Base-by-base conservation (phyloP, 441 rosid genomes). In the Erysimum pusillum region DNA sequence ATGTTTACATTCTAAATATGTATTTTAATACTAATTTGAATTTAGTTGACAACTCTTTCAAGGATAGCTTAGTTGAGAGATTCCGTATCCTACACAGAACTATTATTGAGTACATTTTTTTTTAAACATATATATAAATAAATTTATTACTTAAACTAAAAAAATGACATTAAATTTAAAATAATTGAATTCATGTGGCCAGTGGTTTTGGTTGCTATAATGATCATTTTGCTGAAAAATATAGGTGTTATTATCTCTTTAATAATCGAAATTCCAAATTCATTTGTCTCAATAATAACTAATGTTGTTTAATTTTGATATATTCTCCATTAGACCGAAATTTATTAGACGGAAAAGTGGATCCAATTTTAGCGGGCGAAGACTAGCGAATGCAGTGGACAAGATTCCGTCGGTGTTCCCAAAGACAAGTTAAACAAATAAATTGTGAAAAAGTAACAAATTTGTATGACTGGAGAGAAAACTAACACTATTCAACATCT, bases 361-460 rank as follows among this genome's bases (percentile, higher is more conserved):
- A 73, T 72, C 81, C 74, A 78, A 44, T 20, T 42, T 72, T 72
- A 20, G 62, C 63, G 81, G 74, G 58, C 31, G 58, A 64, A 63
- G 63, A 62, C 36, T 36, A 45, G 60, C 46, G 17, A 25, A 45
- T 54, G 75, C 62, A 67, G 52, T 17, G 54, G 36, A 42, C 42
- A 63, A 71, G 76, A 77, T 77, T 71, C 73, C 67, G 67, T 65
- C 54, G 81, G 48, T 57, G 63, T 71, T 71, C 71, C 68, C 73
- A 9, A 49, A 35, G 48, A 17, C 66, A 36, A 25, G 11, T 20
- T 11, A 51, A 18, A 36, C 32, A 18, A 11, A 42, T 5, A 44
- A 63, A 9, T 0, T 48, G 39, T 38, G 31, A 49, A 13, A 44
- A 44, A n/a, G 18, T n/a, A 32, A 57, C 6, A 31, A 34, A 18